Evolutionary conservation across 139 green algal genomes (phyloP).

Genomic region (Chlamydomonas sphaeroides): DNA sequence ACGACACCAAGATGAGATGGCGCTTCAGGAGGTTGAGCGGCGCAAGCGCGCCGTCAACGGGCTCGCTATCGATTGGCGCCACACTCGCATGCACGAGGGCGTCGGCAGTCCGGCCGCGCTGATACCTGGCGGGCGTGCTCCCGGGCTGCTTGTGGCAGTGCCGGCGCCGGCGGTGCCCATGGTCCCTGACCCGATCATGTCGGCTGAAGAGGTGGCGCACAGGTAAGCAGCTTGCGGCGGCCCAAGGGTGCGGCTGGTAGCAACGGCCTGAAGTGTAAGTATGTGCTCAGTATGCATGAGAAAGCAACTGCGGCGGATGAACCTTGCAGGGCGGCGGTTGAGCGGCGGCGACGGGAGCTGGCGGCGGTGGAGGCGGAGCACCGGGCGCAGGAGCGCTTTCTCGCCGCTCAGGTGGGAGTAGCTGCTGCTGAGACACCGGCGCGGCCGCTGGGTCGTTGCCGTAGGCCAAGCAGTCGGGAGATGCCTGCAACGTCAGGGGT

Average conservation of each 20-base stretch:
- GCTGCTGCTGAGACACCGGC: too few relatives aligned
- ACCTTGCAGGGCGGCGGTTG: not conserved
- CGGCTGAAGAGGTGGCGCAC: conserved; percentile 13
- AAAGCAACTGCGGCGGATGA: too few relatives aligned
- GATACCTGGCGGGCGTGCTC: too few relatives aligned
- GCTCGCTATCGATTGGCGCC: conserved; percentile 20
- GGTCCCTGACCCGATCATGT: not conserved
- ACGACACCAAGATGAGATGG: not conserved
- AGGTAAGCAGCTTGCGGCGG: not conserved
- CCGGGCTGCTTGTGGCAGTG: not conserved
- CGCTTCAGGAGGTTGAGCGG: conserved; percentile 10
- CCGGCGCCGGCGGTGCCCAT: not conserved
- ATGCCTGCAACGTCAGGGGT: too few relatives aligned
- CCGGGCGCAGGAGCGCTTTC: conserved; percentile 10
- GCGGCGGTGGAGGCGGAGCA: conserved; percentile 4
- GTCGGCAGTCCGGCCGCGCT: too few relatives aligned
- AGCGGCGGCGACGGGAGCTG: conserved; percentile 9
- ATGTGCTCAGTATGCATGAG: too few relatives aligned
- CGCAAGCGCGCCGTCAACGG: not conserved
- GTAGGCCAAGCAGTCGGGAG: too few relatives aligned
- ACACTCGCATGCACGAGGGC: conserved; percentile 30
- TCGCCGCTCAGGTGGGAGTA: conserved; percentile 2
- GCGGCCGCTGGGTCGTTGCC: too few relatives aligned
- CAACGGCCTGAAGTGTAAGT: too few relatives aligned
- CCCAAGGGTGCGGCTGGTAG: too few relatives aligned